Percentiles rank a stretch among this genome's conserved stretches.
Evolutionary conservation across 768 basidiomycete genomes (phyloP).

Genomic region (Tylopilus subfusipes): DNA sequence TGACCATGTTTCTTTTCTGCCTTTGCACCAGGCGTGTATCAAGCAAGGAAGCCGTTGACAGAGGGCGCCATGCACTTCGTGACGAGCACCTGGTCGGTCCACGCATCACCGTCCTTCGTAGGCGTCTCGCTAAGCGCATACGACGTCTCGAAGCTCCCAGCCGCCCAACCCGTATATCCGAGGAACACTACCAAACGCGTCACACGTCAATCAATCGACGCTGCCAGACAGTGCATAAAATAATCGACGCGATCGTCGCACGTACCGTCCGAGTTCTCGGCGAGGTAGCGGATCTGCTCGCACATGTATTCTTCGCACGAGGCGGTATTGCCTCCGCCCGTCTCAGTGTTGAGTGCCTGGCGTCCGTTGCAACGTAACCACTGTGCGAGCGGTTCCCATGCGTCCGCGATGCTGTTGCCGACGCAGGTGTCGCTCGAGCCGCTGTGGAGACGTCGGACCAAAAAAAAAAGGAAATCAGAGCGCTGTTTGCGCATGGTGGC

Average conservation of each 20-base stretch:
- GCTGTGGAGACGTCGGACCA: not conserved
- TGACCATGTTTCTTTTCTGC: no score
- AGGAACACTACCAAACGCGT: slow-evolving; percentile 3
- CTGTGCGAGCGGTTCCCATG: slow-evolving; percentile 42
- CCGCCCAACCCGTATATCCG: slow-evolving; percentile 11
- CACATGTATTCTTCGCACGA: slow-evolving; percentile 38
- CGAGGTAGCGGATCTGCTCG: slow-evolving; percentile 6
- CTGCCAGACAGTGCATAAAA: no score
- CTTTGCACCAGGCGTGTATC: not conserved
- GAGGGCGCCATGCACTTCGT: slow-evolving; percentile 8
- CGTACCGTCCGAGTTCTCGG: slow-evolving; percentile 14
- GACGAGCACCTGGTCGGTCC: slow-evolving; percentile 8
- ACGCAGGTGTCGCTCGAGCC: slow-evolving; percentile 4
- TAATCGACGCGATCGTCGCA: no score
- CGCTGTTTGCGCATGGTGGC: not conserved
- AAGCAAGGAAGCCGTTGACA: slow-evolving; percentile 1
- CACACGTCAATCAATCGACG: not conserved
- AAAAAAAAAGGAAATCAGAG: not conserved
- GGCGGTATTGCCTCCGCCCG: slow-evolving; percentile 51
- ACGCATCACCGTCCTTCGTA: not conserved
- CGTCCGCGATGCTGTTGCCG: slow-evolving; percentile 9
- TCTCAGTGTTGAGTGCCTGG: slow-evolving; percentile 56
- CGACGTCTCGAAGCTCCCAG: slow-evolving; percentile 4
- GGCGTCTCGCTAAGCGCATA: slow-evolving; percentile 14
- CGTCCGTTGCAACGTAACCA: slow-evolving; percentile 48